These are phyloP conservation scores for Quercus gilva DNA, from an alignment of 306 rosid species.

Conservation along the genomic window DNA sequence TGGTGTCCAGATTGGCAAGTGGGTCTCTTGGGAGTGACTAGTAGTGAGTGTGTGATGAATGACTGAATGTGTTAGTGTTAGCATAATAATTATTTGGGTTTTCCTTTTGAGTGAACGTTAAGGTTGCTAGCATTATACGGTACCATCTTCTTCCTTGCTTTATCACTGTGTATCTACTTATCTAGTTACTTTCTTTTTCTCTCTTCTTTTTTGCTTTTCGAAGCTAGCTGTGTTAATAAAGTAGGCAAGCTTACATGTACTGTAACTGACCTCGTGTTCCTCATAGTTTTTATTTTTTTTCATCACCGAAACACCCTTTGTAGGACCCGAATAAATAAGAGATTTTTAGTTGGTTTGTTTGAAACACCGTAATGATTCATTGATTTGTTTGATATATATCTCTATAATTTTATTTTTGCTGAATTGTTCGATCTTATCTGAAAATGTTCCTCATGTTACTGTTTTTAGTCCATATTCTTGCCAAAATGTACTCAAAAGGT, in stretches of 20 bases:
- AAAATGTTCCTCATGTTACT: too few relatives aligned
- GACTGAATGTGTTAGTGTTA: too few relatives aligned
- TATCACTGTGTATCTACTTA: not conserved
- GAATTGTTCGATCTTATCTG: too few relatives aligned
- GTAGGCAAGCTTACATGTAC: too few relatives aligned
- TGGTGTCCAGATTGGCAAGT: conserved; percentile 1
- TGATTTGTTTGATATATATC: too few relatives aligned
- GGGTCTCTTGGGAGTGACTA: not conserved
- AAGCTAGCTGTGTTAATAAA: not conserved
- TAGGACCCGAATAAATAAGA: not conserved
- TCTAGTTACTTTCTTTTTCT: not conserved
- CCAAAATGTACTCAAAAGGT: too few relatives aligned
- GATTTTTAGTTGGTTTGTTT: too few relatives aligned
- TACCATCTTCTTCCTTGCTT: not conserved
- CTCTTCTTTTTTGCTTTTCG: not conserved
- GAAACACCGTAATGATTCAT: too few relatives aligned
- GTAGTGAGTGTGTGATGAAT: too few relatives aligned
- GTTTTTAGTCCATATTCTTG: too few relatives aligned
- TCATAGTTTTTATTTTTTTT: not conserved
- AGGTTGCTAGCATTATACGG: not conserved
- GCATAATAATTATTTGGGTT: not conserved
- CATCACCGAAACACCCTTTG: not conserved
- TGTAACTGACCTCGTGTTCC: not conserved
- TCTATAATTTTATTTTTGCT: too few relatives aligned
- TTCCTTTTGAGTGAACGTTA: not conserved